Conservation (phyloP, 2,329 filamentous ascomycete species). For the Microdochium trichocladiopsis region DNA sequence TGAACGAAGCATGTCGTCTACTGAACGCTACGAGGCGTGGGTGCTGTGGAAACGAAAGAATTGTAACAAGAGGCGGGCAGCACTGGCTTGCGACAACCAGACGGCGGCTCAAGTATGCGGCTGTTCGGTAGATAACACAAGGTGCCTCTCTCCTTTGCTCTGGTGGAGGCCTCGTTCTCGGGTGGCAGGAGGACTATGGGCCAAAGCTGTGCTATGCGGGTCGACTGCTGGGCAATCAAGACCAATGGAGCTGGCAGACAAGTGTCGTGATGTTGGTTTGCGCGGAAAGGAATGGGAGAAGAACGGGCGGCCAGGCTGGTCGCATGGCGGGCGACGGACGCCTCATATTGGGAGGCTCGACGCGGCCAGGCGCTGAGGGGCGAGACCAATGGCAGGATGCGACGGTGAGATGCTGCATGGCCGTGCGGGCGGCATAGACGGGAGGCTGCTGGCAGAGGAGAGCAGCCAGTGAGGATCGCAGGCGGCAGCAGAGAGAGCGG, state of each 20-base stretch:
- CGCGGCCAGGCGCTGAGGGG: not conserved
- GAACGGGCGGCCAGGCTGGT: not conserved
- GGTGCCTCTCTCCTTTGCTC: too few species aligned
- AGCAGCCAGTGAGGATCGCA: conserved; percentile 15
- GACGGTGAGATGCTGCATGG: too few species aligned
- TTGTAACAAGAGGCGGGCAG: conserved; percentile 7
- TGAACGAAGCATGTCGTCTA: conserved; percentile 37
- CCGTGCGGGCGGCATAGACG: not conserved
- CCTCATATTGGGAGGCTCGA: not conserved
- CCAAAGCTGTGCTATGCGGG: not conserved
- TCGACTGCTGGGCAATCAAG: too few species aligned
- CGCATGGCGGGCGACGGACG: not conserved
- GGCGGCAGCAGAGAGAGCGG: not conserved
- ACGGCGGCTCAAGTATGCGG: not conserved
- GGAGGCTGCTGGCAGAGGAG: conserved; percentile 7
- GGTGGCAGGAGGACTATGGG: too few species aligned
- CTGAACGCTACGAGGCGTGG: conserved; percentile 2
- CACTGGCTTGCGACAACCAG: not conserved
- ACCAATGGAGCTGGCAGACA: too few species aligned
- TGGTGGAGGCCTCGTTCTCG: too few species aligned
- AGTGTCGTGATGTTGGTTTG: too few species aligned
- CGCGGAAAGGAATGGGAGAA: too few species aligned
- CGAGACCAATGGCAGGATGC: not conserved
- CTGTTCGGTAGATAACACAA: too few species aligned
- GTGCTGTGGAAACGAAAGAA: conserved; percentile 3